Evolutionary conservation across 2,329 filamentous ascomycete species (phyloP), one percentile per base, ranked within the genome.

Genomic region (Fusarium heterosporum): DNA sequence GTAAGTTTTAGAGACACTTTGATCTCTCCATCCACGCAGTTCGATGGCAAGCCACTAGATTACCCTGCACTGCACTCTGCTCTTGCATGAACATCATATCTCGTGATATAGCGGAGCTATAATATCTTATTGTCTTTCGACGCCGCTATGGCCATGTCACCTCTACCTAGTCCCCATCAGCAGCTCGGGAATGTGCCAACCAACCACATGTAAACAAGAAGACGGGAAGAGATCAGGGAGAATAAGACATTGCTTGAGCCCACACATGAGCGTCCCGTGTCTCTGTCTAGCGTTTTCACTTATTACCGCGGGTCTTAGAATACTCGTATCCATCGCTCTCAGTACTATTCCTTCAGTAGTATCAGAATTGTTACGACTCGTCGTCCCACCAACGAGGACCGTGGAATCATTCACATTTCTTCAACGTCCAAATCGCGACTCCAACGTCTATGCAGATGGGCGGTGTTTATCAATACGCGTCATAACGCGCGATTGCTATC

Each of bases 341-440:
- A 19, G 42, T n/a, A 25, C 16, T 25, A 19, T 46, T 52, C 36
- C 52, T 49, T 50, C 0, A 25, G 51, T 10, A 47, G 50, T 38
- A 5, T 43, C 7, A 42, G 51, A 42, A 57, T 45, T 65, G 30
- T 13, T 43, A 17, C 3, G 7, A 14, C 19, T 47, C 17, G 29
- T 68, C 64, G 51, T 36, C 61, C 38, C 54, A 64, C 64, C 64
- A 68, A 47, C 64, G 8, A 61, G 34, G 16, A n/a, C 16, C 12
- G 40, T 10, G 46, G 42, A 40, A 52, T 61, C 32, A 12, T 43
- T 26, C 50, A 68, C 55, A 65, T 65, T 50, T 13, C 22, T 30
- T 4, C 4, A 11, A 16, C 6, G 6, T 34, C 17, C n/a, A n/a
- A 12, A 19, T 30, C 10, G 39, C 19, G n/a, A 41, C 38, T 41